Conservation (phyloP, 2,329 filamentous ascomycete species). For the Pyricularia pennisetigena region DNA sequence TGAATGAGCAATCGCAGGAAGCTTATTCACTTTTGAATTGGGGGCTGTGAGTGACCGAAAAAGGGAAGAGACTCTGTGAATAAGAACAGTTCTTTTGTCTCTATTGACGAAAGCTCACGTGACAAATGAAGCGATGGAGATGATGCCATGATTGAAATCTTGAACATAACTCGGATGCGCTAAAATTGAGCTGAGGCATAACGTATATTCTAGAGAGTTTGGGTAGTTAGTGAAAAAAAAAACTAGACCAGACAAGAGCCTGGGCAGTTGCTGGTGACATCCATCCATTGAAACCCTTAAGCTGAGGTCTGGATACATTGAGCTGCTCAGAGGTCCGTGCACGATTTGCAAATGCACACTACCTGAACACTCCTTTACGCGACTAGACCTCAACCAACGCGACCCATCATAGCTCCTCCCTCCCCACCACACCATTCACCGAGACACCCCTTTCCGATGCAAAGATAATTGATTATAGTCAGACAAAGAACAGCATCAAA, state of each 20-base stretch:
- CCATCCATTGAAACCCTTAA: too few relatives aligned
- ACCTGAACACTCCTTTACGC: too few relatives aligned
- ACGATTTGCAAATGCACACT: neutral
- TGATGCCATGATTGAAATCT: neutral
- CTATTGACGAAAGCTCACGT: neutral
- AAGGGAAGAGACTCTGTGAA: neutral
- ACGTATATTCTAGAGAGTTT: too few relatives aligned
- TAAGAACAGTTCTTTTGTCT: neutral
- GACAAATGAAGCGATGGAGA: neutral
- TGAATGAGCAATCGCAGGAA: neutral
- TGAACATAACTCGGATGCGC: neutral
- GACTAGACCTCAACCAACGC: neutral
- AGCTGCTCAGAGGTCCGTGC: neutral
- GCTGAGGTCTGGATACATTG: too few relatives aligned
- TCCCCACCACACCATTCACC: neutral
- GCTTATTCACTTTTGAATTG: neutral
- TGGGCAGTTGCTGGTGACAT: too few relatives aligned
- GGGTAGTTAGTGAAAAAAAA: too few relatives aligned
- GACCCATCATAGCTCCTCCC: neutral
- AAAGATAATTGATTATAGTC: neutral
- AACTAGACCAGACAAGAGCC: too few relatives aligned
- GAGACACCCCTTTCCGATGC: neutral
- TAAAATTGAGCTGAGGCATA: neutral
- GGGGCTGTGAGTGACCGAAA: neutral
- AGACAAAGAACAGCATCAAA: neutral